Conservation (phyloP, 805 yeast species). For the Zygoascus flipseniorum region DNA sequence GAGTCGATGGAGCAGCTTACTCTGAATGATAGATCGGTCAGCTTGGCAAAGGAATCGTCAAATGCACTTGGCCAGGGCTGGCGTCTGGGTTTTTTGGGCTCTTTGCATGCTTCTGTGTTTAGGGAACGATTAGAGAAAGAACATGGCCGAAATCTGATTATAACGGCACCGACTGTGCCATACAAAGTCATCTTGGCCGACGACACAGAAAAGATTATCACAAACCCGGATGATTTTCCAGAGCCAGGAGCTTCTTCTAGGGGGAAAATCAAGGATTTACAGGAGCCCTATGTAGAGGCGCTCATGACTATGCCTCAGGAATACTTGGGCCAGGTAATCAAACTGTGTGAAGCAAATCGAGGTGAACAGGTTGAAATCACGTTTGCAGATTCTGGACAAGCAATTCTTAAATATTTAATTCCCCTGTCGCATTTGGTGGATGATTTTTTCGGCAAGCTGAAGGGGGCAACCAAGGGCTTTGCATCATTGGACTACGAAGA, state of each 20-base stretch:
- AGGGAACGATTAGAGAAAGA: slow-evolving; percentile 87
- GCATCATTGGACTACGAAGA: slow-evolving; percentile 95
- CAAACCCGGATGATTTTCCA: slow-evolving; percentile 93
- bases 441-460: slow-evolving; percentile 89
- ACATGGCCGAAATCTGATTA: slow-evolving; percentile 84
- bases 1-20: slow-evolving; percentile 85
- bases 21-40: slow-evolving; percentile 84
- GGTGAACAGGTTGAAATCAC: slow-evolving; percentile 77
- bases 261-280: slow-evolving; percentile 38
- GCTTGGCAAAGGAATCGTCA: slow-evolving; percentile 82
- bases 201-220: slow-evolving; percentile 56
- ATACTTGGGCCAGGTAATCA: slow-evolving; percentile 78
- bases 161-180: slow-evolving; percentile 95
- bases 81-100: slow-evolving; percentile 92
- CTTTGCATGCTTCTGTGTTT: slow-evolving; percentile 91
- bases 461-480: slow-evolving; percentile 84
- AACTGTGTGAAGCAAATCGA: slow-evolving; percentile 73
- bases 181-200: slow-evolving; percentile 64
- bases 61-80: slow-evolving; percentile 96
- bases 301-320: slow-evolving; percentile 87
- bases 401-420: slow-evolving; percentile 63
- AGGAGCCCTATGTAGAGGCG: slow-evolving; percentile 88
- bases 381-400: slow-evolving; percentile 73
- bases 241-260: slow-evolving; percentile 30
- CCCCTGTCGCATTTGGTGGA: slow-evolving; percentile 90